Base-by-base conservation (phyloP, 2,329 filamentous ascomycete genomes). In the Pyrenochaeta sp. region DNA sequence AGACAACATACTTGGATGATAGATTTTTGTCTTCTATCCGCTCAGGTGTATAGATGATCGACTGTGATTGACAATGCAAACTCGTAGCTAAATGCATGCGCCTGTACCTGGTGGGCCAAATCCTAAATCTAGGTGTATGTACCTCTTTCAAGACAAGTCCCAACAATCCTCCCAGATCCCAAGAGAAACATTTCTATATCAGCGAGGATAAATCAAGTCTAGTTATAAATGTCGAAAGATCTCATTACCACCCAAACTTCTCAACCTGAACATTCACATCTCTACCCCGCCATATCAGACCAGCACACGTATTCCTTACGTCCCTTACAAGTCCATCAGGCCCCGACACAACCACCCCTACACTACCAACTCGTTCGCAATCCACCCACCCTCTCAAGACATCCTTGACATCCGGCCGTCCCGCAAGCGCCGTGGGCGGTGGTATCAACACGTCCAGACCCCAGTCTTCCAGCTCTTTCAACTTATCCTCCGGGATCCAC, bases 171-270 rank as follows among this genome's bases (percentile, higher is more conserved):
- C 19, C 19, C 19, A 19, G 19, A 19, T 19, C 19, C 19, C 28
- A 6, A 9, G 28, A 6, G 9, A 6, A 30, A 30, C 28, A 30
- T 30, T 6, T 30, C 28, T 30, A 30, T 30, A 30, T 30, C 6
- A 2, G 28, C 28, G 9, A 30, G 28, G 19, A 19, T 19, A 19
- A 19, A 19, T 19, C 19, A 19, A 19, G 19, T 19, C 19, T 19
- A 19, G 19, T 19, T 19, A 19, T n/a, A n/a, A n/a, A n/a, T n/a
- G n/a, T n/a, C n/a, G n/a, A n/a, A n/a, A n/a, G n/a, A n/a, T 30
- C 28, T 9, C 28, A 27, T 53, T 45, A 90, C 88, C 88, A 90
- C 1, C 87, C 87, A 80, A 89, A 90, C 68, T 90, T 90, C 83
- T 90, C 88, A 27, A 89, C 83, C 28, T 81, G 78, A 48, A 90